Evolutionary conservation across 371 early-diverging fungal species (phyloP), one percentile per base, ranked within the genome.

Genomic region (Apophysomyces trapeziformis): DNA sequence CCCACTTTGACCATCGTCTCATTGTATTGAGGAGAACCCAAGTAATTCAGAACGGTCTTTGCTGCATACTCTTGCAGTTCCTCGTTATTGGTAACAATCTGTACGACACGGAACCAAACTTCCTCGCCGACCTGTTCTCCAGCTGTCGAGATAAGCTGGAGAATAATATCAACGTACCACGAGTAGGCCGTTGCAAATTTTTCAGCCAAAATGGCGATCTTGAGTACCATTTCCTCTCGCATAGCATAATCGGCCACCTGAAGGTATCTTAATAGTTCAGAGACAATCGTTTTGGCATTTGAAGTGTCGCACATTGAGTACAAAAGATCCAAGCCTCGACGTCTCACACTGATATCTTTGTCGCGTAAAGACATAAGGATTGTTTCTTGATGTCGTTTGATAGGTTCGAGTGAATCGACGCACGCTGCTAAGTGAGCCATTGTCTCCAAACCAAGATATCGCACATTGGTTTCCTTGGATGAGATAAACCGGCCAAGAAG

Each of bases 91-190:
- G 92, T 91, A 11, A 98, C 90, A 65, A 98, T 96, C 71, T 98
- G 96, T 8, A 99, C 93, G 7, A 99, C 94, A 44, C 98, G 89
- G 82, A 93, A 92, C 98, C 98, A 98, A 14, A 99, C 93, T 67
- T 96, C 97, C 66, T 98, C 96, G 38, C 95, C 93, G 9, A 98
- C 95, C 70, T 93, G 92, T 65, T 97, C 97, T 21, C 98, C 98
- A 4, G 96, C 97, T 26, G 94, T 86, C n/a, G 93, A 90, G 64
- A 98, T 94, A 46, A 99, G 85, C 70, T 96, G 93, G 58, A 98
- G 82, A 65, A 98, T 96, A 37, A 96, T 94, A 71, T 99, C 98
- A 3, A 99, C 95, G 74, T 98, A 99, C 99, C 99, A 99, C 16
- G 93, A 89, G 70, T 94, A 95, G 68, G 97, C 97, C 1, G 96